A percentile compares a stretch with the other conserved stretches of the same genome.
phyloP scores from a whole-genome alignment of 2,329 filamentous ascomycete species.

The Calonectria hongkongensis region DNA sequence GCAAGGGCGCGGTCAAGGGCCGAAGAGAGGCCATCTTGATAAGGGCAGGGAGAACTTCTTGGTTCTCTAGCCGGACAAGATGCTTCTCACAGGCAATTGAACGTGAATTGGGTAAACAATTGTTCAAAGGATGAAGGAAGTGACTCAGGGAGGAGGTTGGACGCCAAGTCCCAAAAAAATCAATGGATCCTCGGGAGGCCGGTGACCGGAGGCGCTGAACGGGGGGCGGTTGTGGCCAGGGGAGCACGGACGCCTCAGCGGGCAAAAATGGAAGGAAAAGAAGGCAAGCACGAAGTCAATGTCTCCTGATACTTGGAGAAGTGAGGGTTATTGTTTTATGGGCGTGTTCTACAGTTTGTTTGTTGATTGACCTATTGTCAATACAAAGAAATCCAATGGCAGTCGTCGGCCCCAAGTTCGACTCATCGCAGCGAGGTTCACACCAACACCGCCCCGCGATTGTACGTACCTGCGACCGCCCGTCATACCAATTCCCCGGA shows the following conservation, averaged over 20 bases:
- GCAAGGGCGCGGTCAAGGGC: constrained; percentile 63
- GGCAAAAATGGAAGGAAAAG: constrained; percentile 36
- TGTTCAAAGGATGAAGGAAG: constrained; percentile 38
- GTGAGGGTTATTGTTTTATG: neutral
- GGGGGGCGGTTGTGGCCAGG: constrained; percentile 34
- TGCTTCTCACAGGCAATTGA: constrained; percentile 49
- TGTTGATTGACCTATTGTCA: neutral
- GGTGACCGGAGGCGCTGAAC: constrained; percentile 53
- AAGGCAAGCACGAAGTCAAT: constrained; percentile 31
- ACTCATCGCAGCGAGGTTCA: neutral
- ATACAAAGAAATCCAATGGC: neutral
- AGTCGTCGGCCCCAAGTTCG: neutral
- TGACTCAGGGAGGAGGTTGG: constrained; percentile 53
- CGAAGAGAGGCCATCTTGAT: constrained; percentile 67
- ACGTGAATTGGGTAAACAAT: constrained; percentile 48
- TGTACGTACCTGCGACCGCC: neutral
- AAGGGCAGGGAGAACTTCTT: constrained; percentile 46
- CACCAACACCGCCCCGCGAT: constrained; percentile 1
- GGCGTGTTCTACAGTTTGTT: too few species aligned
- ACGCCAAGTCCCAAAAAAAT: constrained; percentile 52
- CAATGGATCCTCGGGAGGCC: constrained; percentile 50
- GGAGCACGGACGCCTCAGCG: constrained; percentile 50
- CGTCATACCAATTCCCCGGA: constrained; percentile 20
- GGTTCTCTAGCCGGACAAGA: constrained; percentile 53
- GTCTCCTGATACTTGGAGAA: constrained; percentile 4